phyloP scores from a whole-genome alignment of 2,329 filamentous ascomycete species.

The Grosmannia serpens region DNA sequence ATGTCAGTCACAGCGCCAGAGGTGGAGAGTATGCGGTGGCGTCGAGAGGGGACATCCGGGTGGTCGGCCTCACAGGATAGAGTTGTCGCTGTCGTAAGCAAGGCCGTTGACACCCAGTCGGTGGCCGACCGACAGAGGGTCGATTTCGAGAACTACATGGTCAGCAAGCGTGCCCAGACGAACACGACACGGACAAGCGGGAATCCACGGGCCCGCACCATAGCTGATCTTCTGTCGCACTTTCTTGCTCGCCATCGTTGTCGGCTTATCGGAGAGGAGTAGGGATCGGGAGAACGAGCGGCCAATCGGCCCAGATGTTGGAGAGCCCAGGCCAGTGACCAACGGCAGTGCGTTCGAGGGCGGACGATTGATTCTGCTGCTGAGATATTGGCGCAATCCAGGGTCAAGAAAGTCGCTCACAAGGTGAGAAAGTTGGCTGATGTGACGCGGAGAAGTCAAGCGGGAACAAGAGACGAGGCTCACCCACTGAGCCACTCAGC shows the following conservation, averaged over 20 bases:
- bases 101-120: slow-evolving; percentile 90
- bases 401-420: neutral
- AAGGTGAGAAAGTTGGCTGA: neutral
- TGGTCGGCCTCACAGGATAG: slow-evolving; percentile 62
- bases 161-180: slow-evolving; percentile 8
- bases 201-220: slow-evolving; percentile 26
- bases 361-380: neutral
- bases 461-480: neutral
- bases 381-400: neutral
- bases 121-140: slow-evolving; percentile 62
- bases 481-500: neutral
- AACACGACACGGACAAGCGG: neutral
- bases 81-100: slow-evolving; percentile 70
- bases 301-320: neutral
- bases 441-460: neutral
- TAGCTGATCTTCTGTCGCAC: slow-evolving; percentile 56
- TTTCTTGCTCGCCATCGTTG: slow-evolving; percentile 48
- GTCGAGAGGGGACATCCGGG: neutral
- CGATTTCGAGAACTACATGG: slow-evolving; percentile 39
- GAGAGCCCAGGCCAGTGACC: neutral
- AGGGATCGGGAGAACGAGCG: neutral
- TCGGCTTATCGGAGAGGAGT: neutral
- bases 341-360: neutral
- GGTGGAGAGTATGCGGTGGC: slow-evolving; percentile 5
- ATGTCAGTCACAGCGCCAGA: neutral